Conservation (phyloP, 1,284 basidiomycete species). For the Hortiboletus rubellus region DNA sequence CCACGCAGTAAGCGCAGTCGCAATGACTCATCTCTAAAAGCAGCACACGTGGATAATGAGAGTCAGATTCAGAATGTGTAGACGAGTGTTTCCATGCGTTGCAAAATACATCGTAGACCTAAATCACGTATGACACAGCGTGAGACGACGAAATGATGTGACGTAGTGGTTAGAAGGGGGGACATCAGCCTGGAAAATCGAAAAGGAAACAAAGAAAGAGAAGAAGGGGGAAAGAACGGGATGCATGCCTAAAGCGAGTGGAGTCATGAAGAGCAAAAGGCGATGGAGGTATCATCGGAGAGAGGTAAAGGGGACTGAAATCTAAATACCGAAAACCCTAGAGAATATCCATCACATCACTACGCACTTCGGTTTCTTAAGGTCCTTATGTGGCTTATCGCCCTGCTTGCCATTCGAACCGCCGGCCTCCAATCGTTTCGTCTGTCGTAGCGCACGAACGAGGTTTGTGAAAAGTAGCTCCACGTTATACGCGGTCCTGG, state of each 20-base stretch:
- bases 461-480: constrained; percentile 91
- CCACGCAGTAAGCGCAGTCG: constrained; percentile 9
- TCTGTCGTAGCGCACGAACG: constrained; percentile 84
- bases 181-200: constrained; percentile 27
- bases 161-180: constrained; percentile 32
- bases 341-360: constrained; percentile 70
- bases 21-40: constrained; percentile 8
- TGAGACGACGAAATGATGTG: constrained; percentile 39
- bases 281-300: constrained; percentile 75
- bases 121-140: constrained; percentile 43
- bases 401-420: constrained; percentile 34
- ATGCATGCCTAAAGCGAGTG: constrained; percentile 32
- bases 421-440: constrained; percentile 38
- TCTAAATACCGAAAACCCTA: constrained; percentile 64
- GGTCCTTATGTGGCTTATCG: constrained; percentile 41
- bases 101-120: constrained; percentile 42
- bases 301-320: constrained; percentile 54
- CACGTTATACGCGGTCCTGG: constrained; percentile 94
- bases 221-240: constrained; percentile 21
- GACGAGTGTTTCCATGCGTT: constrained; percentile 36
- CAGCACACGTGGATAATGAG: background rate
- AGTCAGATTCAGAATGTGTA: constrained; percentile 13
- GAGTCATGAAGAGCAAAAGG: constrained; percentile 36
- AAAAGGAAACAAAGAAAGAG: constrained; percentile 10
- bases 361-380: constrained; percentile 62